Evolutionary conservation across 805 yeast genomes (phyloP).

Genomic region (Pichia rugopelliculosa): DNA sequence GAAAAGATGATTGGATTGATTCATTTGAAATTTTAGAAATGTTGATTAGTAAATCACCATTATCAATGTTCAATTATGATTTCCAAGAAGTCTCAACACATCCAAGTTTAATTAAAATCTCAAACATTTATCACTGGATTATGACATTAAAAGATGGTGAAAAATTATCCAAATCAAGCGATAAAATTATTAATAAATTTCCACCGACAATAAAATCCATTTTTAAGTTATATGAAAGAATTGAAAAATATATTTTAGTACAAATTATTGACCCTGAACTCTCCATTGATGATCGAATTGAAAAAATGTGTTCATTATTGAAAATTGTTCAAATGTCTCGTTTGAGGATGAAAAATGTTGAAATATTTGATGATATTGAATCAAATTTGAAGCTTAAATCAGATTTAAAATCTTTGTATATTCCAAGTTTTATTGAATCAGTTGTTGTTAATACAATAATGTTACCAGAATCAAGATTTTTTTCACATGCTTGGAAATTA

Average conservation of each 20-base stretch:
- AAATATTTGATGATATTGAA: constrained; percentile 32
- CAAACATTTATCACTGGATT: constrained; percentile 67
- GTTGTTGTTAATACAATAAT: constrained; percentile 67
- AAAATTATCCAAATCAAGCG: not conserved
- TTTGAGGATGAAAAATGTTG: constrained; percentile 55
- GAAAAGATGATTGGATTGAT: constrained; percentile 70
- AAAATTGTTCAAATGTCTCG: constrained; percentile 58
- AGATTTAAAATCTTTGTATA: constrained; percentile 34
- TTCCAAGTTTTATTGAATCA: constrained; percentile 83
- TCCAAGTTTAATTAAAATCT: constrained; percentile 53
- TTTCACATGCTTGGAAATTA: constrained; percentile 60
- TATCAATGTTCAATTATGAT: constrained; percentile 51
- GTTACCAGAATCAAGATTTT: constrained; percentile 73
- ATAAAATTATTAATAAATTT: constrained; percentile 35
- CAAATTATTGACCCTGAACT: constrained; percentile 61
- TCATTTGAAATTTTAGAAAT: constrained; percentile 68
- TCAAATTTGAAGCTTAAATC: not conserved
- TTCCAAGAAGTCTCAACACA: constrained; percentile 32
- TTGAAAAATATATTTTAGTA: constrained; percentile 53
- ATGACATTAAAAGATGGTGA: constrained; percentile 43
- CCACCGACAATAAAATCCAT: constrained; percentile 66
- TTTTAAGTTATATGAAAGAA: constrained; percentile 57
- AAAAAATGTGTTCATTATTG: constrained; percentile 62
- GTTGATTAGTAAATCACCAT: constrained; percentile 49
- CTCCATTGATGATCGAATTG: constrained; percentile 50